Evolutionary conservation across 2,329 filamentous ascomycete species (phyloP).

Genomic region (Talaromyces funiculosus): DNA sequence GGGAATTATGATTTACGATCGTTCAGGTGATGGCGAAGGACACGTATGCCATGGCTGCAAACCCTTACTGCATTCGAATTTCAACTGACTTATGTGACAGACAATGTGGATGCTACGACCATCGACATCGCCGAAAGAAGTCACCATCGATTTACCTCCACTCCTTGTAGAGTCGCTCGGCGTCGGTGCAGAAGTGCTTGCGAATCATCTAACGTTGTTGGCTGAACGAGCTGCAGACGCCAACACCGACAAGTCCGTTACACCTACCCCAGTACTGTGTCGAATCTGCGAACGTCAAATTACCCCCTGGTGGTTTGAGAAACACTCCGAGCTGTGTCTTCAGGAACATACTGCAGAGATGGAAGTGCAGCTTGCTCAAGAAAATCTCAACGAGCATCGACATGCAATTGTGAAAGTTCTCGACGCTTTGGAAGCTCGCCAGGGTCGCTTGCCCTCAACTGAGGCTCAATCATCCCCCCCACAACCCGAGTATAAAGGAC

Average conservation of each 20-base stretch:
- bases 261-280: constrained; percentile 80
- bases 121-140: constrained; percentile 78
- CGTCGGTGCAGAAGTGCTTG: constrained; percentile 88
- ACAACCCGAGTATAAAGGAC: constrained; percentile 77
- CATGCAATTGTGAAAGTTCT: constrained; percentile 92
- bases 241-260: constrained; percentile 66
- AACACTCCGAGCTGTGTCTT: constrained; percentile 91
- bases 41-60: constrained; percentile 60
- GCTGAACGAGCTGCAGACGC: constrained; percentile 76
- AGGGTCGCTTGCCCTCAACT: constrained; percentile 35
- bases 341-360: constrained; percentile 96
- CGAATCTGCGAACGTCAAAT: constrained; percentile 97
- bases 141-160: constrained; percentile 88
- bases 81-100: constrained; percentile 44
- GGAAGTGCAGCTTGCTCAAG: constrained; percentile 95
- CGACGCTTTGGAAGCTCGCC: constrained; percentile 73
- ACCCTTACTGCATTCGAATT: not conserved
- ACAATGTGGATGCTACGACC: constrained; percentile 99
- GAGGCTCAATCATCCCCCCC: constrained; percentile 45
- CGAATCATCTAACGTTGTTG: constrained; percentile 83
- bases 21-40: constrained; percentile 75
- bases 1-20: constrained; percentile 96
- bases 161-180: constrained; percentile 89
- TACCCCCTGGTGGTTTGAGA: constrained; percentile 99
- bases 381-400: constrained; percentile 84